phyloP scores from a whole-genome alignment of 2,329 filamentous ascomycete genomes.

The Fusarium multiceps region DNA sequence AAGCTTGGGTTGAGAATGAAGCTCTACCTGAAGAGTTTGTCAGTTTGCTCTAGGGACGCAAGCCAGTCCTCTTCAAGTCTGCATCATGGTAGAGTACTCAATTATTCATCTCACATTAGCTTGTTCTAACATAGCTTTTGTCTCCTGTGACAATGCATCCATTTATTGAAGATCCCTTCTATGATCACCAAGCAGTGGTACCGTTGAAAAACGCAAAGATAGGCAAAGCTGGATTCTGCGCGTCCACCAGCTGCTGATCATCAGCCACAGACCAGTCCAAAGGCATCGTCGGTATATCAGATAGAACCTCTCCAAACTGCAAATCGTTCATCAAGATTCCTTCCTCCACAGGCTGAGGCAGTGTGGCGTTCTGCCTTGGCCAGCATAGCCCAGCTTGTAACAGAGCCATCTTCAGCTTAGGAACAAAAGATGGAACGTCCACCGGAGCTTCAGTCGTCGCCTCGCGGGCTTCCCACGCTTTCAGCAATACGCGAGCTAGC shows the following conservation, averaged over 20 bases:
- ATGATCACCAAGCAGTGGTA: neutral
- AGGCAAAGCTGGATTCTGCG: conserved; percentile 7
- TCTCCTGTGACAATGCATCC: neutral
- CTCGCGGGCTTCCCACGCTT: conserved; percentile 1
- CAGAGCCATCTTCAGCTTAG: neutral
- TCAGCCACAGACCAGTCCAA: neutral
- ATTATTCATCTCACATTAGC: neutral
- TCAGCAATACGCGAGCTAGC: neutral
- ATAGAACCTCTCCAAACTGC: neutral
- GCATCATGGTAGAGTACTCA: neutral
- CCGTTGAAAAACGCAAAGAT: conserved; percentile 19
- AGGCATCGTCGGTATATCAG: neutral
- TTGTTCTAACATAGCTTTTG: neutral
- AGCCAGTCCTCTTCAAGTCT: neutral
- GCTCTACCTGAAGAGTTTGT: conserved; percentile 45
- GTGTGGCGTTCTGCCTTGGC: neutral
- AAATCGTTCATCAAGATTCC: neutral
- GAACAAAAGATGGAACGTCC: neutral
- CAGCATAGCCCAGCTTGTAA: neutral
- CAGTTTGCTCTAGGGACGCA: neutral
- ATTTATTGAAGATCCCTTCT: fast-evolving
- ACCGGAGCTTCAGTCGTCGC: neutral
- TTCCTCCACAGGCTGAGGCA: neutral
- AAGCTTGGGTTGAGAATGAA: conserved; percentile 50
- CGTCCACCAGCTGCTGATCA: neutral